Evolutionary conservation across 495 filamentous ascomycete genomes (phyloP).

Genomic region (Penicillium arizonense): DNA sequence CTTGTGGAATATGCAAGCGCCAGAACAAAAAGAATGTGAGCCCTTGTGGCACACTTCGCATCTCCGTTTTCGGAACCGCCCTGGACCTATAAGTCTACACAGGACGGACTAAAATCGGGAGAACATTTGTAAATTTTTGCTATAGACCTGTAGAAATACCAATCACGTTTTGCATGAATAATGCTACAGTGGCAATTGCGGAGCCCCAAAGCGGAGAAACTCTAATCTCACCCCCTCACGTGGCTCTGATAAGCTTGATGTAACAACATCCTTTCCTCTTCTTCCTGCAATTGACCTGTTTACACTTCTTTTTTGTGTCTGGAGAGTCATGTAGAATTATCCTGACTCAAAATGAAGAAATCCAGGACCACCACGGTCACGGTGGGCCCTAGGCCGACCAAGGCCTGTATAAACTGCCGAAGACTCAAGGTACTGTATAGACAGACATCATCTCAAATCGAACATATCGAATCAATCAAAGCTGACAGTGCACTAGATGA

Average conservation of each 20-base stretch:
- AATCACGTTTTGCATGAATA: no score
- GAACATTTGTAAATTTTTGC: slow-evolving; percentile 28
- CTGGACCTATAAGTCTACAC: slow-evolving; percentile 45
- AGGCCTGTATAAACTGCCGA: slow-evolving; percentile 43
- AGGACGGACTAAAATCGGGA: slow-evolving; percentile 54
- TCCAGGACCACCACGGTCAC: slow-evolving; percentile 10
- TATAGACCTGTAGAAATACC: background rate
- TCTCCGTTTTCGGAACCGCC: slow-evolving; percentile 50
- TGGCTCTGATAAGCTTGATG: background rate
- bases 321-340: background rate
- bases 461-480: no score
- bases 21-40: slow-evolving; percentile 44
- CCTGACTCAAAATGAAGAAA: slow-evolving; percentile 18
- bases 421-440: slow-evolving; percentile 31
- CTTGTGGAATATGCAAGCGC: slow-evolving; percentile 33
- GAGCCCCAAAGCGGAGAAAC: background rate
- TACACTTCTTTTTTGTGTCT: no score
- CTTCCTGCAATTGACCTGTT: background rate
- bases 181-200: background rate
- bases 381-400: slow-evolving; percentile 36
- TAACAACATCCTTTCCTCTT: background rate
- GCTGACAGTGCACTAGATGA: slow-evolving; percentile 28
- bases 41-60: slow-evolving; percentile 38
- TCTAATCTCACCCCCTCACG: background rate
- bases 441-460: background rate